These are phyloP conservation scores for Sporothrix euskadiensis DNA, from an alignment of 2,329 filamentous ascomycete genomes.

Conservation along the genomic window DNA sequence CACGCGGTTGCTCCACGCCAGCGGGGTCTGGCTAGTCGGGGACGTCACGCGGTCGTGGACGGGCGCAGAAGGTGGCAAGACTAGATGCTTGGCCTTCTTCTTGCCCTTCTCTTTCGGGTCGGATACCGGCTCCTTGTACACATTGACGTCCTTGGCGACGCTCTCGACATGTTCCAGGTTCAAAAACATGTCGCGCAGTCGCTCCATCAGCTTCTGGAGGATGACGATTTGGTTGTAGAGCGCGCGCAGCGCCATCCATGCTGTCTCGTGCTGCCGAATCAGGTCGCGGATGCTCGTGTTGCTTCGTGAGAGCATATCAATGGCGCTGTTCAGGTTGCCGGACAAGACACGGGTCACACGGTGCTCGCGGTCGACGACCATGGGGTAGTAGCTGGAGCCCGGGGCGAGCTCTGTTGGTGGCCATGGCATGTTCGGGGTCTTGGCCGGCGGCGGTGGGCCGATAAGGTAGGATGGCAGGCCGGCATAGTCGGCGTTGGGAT, in stretches of 20 bases:
- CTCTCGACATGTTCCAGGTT: slow-evolving; percentile 11
- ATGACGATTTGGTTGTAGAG: slow-evolving; percentile 25
- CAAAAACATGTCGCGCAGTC: slow-evolving; percentile 19
- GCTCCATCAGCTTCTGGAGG: slow-evolving; percentile 20
- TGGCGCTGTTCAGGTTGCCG: neutral
- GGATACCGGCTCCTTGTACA: neutral
- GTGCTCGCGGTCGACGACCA: neutral
- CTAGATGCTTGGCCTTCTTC: neutral
- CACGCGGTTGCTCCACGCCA: slow-evolving; percentile 17
- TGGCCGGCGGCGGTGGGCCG: neutral
- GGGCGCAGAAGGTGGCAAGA: neutral
- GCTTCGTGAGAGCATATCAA: neutral
- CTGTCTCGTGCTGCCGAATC: slow-evolving; percentile 23
- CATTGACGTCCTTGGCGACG: slow-evolving; percentile 15
- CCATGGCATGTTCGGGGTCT: neutral
- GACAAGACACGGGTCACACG: neutral
- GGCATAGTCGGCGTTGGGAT: slow-evolving; percentile 18
- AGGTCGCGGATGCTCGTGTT: slow-evolving; percentile 20
- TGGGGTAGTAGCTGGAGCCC: neutral
- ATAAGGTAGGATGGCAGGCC: neutral
- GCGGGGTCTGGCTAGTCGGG: neutral
- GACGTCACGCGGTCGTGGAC: neutral
- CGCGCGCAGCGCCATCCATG: slow-evolving; percentile 11
- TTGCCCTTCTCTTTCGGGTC: neutral
- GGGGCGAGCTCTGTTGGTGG: neutral